These are phyloP conservation scores for Phytophthora ramorum DNA, from an alignment of 352 stramenopile genomes.

Conservation along the genomic window DNA sequence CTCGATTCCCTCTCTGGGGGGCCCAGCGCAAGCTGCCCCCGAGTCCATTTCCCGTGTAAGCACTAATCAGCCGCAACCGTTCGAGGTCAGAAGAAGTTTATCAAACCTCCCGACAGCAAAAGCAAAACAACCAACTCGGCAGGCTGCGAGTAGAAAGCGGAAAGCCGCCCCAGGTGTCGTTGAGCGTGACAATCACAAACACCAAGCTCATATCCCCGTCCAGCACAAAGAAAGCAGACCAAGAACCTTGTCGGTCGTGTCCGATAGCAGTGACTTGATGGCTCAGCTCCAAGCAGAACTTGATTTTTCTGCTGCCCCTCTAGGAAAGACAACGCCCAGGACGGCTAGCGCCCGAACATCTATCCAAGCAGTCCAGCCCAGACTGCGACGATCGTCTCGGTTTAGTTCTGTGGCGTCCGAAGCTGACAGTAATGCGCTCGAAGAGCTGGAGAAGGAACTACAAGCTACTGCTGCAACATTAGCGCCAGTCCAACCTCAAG, in stretches of 20 bases:
- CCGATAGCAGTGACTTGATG: conserved; percentile 41
- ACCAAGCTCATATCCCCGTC: neutral
- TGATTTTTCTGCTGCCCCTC: conserved; percentile 1
- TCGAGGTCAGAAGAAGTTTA: neutral
- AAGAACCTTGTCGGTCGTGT: conserved; percentile 26
- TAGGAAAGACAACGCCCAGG: neutral
- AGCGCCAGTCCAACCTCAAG: neutral
- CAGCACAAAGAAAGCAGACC: conserved; percentile 11
- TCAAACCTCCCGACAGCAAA: conserved; percentile 3
- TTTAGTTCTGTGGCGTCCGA: conserved; percentile 30
- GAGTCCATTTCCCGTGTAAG: neutral
- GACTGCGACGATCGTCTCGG: conserved; percentile 20
- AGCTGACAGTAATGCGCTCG: conserved; percentile 41
- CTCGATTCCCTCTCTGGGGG: conserved; percentile 9
- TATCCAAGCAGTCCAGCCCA: neutral
- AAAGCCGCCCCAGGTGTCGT: neutral
- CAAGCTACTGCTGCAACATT: conserved; percentile 15
- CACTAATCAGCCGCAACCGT: neutral
- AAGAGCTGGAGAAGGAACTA: conserved; percentile 42
- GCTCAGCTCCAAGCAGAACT: conserved; percentile 45
- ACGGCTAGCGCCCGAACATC: neutral
- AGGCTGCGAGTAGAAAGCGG: neutral
- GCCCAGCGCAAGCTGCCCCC: neutral
- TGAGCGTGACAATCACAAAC: neutral
- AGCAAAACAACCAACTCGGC: conserved; percentile 12